Evolutionary conservation across 2,329 filamentous ascomycete species (phyloP).

Genomic region (Colletotrichum salicis): DNA sequence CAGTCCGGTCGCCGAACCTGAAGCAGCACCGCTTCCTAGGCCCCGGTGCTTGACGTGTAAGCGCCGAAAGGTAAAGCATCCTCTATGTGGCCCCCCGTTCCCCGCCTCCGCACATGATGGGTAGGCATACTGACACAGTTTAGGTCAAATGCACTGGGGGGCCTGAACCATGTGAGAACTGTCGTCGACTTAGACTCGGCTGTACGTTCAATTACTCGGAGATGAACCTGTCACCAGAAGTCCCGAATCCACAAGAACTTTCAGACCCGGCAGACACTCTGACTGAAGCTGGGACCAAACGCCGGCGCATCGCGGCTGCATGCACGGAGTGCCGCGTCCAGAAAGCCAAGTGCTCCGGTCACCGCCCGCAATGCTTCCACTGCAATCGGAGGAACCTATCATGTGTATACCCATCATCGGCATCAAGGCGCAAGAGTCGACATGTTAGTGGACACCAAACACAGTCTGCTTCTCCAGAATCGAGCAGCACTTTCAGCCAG

Average conservation of each 20-base stretch:
- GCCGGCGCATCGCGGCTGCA: constrained; percentile 41
- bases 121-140: background rate
- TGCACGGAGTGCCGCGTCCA: constrained; percentile 47
- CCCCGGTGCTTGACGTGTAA: constrained; percentile 25
- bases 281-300: constrained; percentile 43
- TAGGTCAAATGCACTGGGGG: constrained; percentile 23
- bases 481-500: background rate
- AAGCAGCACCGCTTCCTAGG: background rate
- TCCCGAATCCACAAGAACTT: constrained; percentile 11
- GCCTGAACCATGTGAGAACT: constrained; percentile 22
- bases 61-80: constrained; percentile 16
- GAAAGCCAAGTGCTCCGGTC: constrained; percentile 50
- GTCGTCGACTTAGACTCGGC: constrained; percentile 6
- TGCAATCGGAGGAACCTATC: constrained; percentile 14
- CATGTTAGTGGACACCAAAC: background rate
- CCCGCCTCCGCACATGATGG: background rate
- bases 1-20: constrained; percentile 1
- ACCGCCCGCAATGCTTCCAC: constrained; percentile 26
- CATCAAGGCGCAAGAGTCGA: constrained; percentile 6
- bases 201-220: constrained; percentile 27
- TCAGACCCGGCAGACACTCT: constrained; percentile 15
- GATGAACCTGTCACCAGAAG: background rate
- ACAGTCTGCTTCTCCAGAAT: constrained; percentile 12
- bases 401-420: constrained; percentile 1
- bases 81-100: background rate